A percentile compares a stretch with the other conserved stretches of the same genome.
These are phyloP conservation scores for Beverwykella pulmonaria DNA, from an alignment of 495 filamentous ascomycete genomes.

Conservation along the genomic window DNA sequence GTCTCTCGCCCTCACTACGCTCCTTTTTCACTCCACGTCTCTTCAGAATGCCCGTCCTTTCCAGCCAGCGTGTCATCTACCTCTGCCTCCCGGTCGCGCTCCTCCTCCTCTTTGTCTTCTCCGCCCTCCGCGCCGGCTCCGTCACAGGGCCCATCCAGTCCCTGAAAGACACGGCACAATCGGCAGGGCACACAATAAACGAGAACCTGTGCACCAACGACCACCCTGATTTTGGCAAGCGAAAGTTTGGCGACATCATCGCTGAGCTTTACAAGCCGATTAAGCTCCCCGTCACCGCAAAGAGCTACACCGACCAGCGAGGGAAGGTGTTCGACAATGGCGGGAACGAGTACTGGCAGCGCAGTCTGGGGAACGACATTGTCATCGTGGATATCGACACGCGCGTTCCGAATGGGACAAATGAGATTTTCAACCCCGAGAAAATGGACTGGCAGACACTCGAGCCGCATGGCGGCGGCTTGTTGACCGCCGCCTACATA, in stretches of 20 bases:
- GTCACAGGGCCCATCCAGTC: not conserved
- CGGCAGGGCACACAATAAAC: not conserved
- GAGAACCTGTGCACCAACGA: not conserved
- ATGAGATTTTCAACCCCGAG: slow-evolving; percentile 6
- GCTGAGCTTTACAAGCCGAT: slow-evolving; percentile 3
- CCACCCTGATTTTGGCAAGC: not conserved
- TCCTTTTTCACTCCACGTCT: no score
- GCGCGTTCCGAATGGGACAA: slow-evolving; percentile 8
- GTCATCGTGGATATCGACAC: slow-evolving; percentile 34
- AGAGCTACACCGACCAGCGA: not conserved
- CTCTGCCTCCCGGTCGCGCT: not conserved
- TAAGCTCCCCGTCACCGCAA: not conserved
- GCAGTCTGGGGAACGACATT: slow-evolving; percentile 20
- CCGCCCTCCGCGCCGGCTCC: not conserved
- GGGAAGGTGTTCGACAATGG: not conserved
- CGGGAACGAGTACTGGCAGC: not conserved
- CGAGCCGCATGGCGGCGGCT: not conserved
- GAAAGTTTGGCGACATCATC: slow-evolving; percentile 3
- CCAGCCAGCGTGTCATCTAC: not conserved
- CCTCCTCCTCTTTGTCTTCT: not conserved
- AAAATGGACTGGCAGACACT: slow-evolving; percentile 11
- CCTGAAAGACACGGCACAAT: not conserved
- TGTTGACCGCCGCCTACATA: slow-evolving; percentile 14
- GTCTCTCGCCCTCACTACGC: no score
- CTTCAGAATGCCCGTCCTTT: not conserved